Base-by-base conservation (phyloP, 176 grass and related monocot genomes). In the Carex pumila region DNA sequence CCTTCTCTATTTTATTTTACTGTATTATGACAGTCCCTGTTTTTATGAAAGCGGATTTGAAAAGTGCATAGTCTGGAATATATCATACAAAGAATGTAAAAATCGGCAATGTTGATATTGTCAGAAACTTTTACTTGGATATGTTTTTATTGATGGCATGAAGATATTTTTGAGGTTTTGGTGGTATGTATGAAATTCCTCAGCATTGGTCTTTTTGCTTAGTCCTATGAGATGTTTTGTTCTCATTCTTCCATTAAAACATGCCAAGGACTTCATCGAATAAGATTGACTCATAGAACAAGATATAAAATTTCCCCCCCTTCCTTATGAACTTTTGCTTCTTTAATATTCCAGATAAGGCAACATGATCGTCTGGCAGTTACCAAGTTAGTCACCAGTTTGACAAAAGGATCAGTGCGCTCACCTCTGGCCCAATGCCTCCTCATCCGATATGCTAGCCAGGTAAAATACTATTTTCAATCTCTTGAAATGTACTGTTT, bases 361-460 rank as follows among this genome's bases (percentile, higher is more conserved):
- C 93, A 99, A 89, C 95, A 99, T 91, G 92, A 98, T 58, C 92
- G 95, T 21, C 89, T 98, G 82, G 95, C 95, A 75, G 92, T 98
- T 85, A 98, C 89, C 84, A 98, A 98, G 84, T 91, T 98, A 19
- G 95, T 98, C 57, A 98, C 89, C 78, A 94, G 95, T 79, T 85
- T 98, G 83, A 98, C 92, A 41, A 98, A 88, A 85, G 96, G 96
- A 86, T 95, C 96, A 59, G 88, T 99, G 55, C 96, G 96, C 50
- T 99, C 96, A 71, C 93, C 96, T 83, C 81, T 99, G 49, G 96
- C 96, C 5, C 96, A 99, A 36, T 99, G 96, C 87, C 85, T 99
- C 55, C 93, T 99, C 82, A 91, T 99, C 86, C 89, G 96, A 43
- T 99, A 99, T 14, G 91, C 96, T 71, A 95, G 93, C 87, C 96